Evolutionary conservation across 805 yeast genomes (phyloP).

Genomic region (Starmera quercuum): DNA sequence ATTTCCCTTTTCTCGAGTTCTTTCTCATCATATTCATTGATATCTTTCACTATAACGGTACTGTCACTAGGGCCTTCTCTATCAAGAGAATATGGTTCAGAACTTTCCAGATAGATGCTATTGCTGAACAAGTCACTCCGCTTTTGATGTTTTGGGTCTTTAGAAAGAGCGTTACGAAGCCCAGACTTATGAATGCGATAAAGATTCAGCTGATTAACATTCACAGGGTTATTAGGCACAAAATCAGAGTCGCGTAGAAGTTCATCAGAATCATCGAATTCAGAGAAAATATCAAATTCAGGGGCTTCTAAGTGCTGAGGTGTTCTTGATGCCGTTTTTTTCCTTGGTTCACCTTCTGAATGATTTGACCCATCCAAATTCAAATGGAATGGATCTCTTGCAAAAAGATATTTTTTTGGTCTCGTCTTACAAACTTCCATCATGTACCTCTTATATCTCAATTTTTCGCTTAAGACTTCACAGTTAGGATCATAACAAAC

Average conservation of each 20-base stretch:
- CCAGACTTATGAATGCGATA: background rate
- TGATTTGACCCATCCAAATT: background rate
- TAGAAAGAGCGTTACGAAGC: too few species aligned
- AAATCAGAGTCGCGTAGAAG: background rate
- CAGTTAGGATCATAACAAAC: slow-evolving; percentile 21
- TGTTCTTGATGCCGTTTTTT: background rate
- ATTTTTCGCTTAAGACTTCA: slow-evolving; percentile 11
- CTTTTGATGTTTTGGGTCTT: too few species aligned
- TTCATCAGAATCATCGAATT: slow-evolving; percentile 1
- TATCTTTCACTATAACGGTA: background rate
- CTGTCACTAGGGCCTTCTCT: background rate
- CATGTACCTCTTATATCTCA: slow-evolving; percentile 18
- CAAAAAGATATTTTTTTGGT: slow-evolving; percentile 9
- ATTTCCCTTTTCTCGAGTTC: background rate
- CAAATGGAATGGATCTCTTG: too few species aligned
- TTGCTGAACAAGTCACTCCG: too few species aligned
- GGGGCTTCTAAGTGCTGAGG: background rate
- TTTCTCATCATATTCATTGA: background rate
- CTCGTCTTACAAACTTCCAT: slow-evolving; percentile 17
- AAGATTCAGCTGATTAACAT: background rate
- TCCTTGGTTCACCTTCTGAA: background rate
- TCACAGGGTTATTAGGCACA: background rate
- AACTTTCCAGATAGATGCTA: too few species aligned
- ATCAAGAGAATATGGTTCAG: too few species aligned
- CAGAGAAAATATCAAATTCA: slow-evolving; percentile 3